Base-by-base conservation (phyloP, 1,284 basidiomycete genomes). In the Trametes hirsuta region DNA sequence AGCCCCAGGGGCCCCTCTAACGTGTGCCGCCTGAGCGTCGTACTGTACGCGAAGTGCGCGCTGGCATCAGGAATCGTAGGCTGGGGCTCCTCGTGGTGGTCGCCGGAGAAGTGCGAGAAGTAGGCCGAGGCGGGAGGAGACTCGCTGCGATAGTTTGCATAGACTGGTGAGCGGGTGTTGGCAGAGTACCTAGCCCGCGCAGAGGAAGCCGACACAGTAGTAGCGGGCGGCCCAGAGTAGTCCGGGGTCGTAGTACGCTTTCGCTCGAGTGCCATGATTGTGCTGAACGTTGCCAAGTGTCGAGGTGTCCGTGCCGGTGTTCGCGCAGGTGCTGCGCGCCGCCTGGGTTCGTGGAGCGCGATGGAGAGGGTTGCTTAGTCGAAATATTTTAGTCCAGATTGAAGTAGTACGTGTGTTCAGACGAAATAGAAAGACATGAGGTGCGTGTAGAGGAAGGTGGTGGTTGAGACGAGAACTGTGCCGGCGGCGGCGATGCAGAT, bases 41-140 rank as follows among this genome's bases (percentile, higher is more conserved):
- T 94, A 65, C 88, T 91, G 75, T 93, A 94, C 2, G 91, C 87
- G 69, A 94, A 94, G 70, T 93, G 91, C 3, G 83, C 73, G 44
- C 81, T 79, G 1, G 90, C 88, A 55, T 85, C 85, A 0, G 87
- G 78, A 0, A 81, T 78, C 0, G 65, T 65, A 0, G 87, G 83
- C 30, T 83, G 79, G 10, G 85, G 79, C 59, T 82, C 79, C 24
- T 79, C 77, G 55, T 76, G 75, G 53, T 78, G 75, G 61, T 83
- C 79, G 35, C 78, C 79, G 25, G 81, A 77, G 42, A 84, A 79
- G 1, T 82, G 71, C 0, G 85, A 79, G 68, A 93, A 93, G 73
- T 92, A 93, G 0, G 88, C 81, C 2, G 90, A 91, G 0, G 90
- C 90, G 0, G 90, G 90, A 1, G 90, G 90, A 3, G 88, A 89